Evolutionary conservation across 169 alveolate genomes (phyloP), one percentile per base, ranked within the genome.

Genomic region (Plasmodium vivax): DNA sequence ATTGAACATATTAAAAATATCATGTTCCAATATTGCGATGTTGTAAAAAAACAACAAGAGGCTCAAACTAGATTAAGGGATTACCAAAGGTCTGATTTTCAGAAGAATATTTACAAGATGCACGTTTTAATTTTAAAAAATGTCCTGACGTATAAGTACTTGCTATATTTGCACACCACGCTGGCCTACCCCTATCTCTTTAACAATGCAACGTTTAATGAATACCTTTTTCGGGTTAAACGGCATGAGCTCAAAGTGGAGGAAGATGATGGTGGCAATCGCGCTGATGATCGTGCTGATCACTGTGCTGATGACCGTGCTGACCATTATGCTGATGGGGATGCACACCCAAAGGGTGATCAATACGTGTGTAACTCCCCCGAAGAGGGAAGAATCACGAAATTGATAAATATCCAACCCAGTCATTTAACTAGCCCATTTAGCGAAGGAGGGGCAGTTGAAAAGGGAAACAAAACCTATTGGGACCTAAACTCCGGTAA

Each of bases 151-250:
- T 88, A 80, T 79, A 88, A 88, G 72, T 88, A 88, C 43, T 38
- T 88, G 47, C 36, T 88, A 51, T 80, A 88, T 88, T 27, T 88
- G 7, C 94, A 88, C 82, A 88, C 94, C 38, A 47, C 83, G n/a
- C 84, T 88, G 14, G 3, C 88, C 6, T 88, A 88, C 82, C 94
- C 94, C 16, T 6, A 23, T 23, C 84, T 80, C 51, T 88, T 88
- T 80, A 80, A 77, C 73, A 79, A 79, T 3, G 34, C 19, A 62
- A 79, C 94, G 36, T 80, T 38, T 58, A 88, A 88, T 45, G 87
- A 88, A 88, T 88, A 88, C 47, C 43, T 88, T 12, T 88, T 88
- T 88, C 6, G 34, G 0, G 19, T 19, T 62, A 88, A 58, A 8
- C 58, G 30, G 4, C 16, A 30, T 75, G 34, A 36, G 12, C n/a